Evolutionary conservation across 2,329 filamentous ascomycete genomes (phyloP), one percentile per base, ranked within the genome.

Genomic region (Blastomyces silverae): DNA sequence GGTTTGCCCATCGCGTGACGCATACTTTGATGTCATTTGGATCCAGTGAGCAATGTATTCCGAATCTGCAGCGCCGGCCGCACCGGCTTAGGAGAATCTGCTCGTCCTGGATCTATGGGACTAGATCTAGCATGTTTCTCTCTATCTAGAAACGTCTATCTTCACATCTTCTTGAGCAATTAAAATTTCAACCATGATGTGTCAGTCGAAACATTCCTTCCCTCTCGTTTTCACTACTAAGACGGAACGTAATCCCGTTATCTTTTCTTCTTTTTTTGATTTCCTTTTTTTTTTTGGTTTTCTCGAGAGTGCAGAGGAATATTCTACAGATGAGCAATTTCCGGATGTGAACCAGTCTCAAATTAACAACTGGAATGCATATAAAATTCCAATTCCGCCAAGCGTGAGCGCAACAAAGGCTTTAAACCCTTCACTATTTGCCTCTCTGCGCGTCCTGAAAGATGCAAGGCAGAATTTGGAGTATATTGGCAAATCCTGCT

Each of bases 101-200:
- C 28, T 55, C 63, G 2, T 61, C 48, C 25, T 60, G 39, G 11
- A 64, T 39, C 13, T 42, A 42, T 22, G 37, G 31, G 28, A 50
- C 31, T 31, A 53, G 48, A 34, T 31, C 61, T 22, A 6, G 37
- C 63, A 2, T n/a, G 15, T 39, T 61, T 44, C 11, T 46, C 37
- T 22, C 46, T 22, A 17, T 55, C 42, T 8, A 31, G 58, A 25
- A 11, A 55, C 31, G 56, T 64, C 28, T 11, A 56, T 62, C 15
- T 44, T 55, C 17, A 65, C 64, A 44, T 56, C 53, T 17, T 53
- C n/a, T 8, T 39, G 10, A 53, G 53, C 42, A 64, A 28, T 22
- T 62, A 28, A 65, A 44, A 44, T 53, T 55, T 37, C 22, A 22
- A 63, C 10, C 37, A 64, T 63, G 65, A 67, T 34, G 68, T 61